Evolutionary conservation across 768 basidiomycete species (phyloP), one percentile per base, ranked within the genome.

Genomic region (Coprinellus micaceus): DNA sequence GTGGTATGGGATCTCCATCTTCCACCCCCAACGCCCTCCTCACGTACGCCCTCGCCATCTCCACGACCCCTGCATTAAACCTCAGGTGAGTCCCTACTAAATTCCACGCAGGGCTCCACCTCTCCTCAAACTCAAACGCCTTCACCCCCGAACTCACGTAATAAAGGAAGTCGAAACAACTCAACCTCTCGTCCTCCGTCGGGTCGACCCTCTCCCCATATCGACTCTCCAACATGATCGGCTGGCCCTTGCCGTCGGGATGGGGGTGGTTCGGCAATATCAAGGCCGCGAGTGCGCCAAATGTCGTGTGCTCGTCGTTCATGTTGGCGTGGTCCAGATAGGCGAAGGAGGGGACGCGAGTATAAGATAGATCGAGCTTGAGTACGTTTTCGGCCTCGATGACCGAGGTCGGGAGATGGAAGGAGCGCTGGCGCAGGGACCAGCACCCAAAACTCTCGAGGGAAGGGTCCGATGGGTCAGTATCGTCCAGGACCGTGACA

Each of bases 151-250:
- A 36, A 13, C 30, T 30, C 1, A 39, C 43, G 33, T 45, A 57
- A 24, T 52, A 57, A 15, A 57, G 28, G 22, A 52, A 57, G 48
- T 57, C 56, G 36, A 52, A 57, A 25, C 56, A 57, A 21, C 41
- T 19, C 15, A 57, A 29, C 29, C 52, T 49, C 10, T 57, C 51
- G 28, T 57, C 56, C 6, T 6, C n/a, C 13, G 33, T 33, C 3
- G 44, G 40, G 12, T 30, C 28, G 41, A 52, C 21, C 24, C 22
- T 43, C 26, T 36, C n/a, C 1, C 39, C 30, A 4, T 52, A 25
- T 10, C 33, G 17, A 6, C 28, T 19, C 30, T 40, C 13, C 2
- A 26, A n/a, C 50, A 36, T 52, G 2, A 51, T 2, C 29, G 12
- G 37, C 5, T 43, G 22, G 11, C 37, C 52, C 41, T 25, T 44